Base-by-base conservation (phyloP, 192 early-diverging fungal species). In the Spinellus fusiger region DNA sequence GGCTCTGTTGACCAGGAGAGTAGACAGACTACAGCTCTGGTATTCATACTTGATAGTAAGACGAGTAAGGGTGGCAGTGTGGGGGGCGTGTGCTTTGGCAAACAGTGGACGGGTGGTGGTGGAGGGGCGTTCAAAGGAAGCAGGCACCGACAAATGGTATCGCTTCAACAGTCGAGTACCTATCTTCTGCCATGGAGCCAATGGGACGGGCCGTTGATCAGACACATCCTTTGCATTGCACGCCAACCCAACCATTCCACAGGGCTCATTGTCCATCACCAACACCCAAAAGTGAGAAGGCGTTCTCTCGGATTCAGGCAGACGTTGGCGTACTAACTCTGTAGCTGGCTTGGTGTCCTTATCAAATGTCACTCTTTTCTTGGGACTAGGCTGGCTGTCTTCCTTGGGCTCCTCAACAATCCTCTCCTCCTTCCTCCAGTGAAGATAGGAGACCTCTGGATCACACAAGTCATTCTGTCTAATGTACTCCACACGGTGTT, bases 261-360 rank as follows among this genome's bases (percentile, higher is more conserved):
- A 52, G 3, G 53, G 29, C 22, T 60, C 49, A 7, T 51, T 59
- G 3, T 69, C 55, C 18, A 66, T 49, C 4, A 49, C 40, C 5
- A 74, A 56, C 22, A 74, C 63, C 72, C 72, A 74, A 40, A 74
- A 74, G 22, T 65, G 54, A 31, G 63, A 65, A 18, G 66, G 61
- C 3, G 55, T 32, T 1, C 53, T 57, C 32, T 65, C 66, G 0
- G 47, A 13, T 13, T 51, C 20, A 1, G 56, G 34, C 27, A 61
- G 59, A 12, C 49, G 35, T 2, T 48, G 32, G 25, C 51, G 57
- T 5, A 66, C 26, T 8, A 66, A 7, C 20, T 66, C 64, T 0
- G 49, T 54, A 6, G 64, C 64, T 25, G 64, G 49, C 18, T 66
- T 66, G 8, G 64, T 51, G 20, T 47, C 58, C 23, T 66, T 66